Evolutionary conservation across 129 eudicot genomes (phyloP).

Genomic region (Tagetes erecta): DNA sequence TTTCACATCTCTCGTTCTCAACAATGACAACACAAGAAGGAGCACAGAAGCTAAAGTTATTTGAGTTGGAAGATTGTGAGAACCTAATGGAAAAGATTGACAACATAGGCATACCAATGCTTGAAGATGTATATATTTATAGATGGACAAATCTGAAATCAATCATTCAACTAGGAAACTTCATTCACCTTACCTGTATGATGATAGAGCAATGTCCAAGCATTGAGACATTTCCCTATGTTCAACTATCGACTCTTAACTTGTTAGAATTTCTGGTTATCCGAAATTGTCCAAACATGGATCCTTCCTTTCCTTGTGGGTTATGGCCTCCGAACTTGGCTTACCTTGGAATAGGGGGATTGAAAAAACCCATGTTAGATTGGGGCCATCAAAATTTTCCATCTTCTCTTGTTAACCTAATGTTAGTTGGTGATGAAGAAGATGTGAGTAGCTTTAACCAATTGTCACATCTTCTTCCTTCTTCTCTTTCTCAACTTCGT

Average conservation of each 20-base stretch:
- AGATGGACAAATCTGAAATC: conserved; percentile 5
- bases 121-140: not conserved
- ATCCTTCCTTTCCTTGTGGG: conserved; percentile 2
- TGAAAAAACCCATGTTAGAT: conserved; percentile 14
- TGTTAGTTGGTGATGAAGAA: not conserved
- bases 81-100: not conserved
- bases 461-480: conserved; percentile 2
- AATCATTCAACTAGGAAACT: not conserved
- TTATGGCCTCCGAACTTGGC: conserved; percentile 5
- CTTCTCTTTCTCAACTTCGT: not conserved
- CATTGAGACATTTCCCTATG: not conserved
- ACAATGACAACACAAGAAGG: not conserved
- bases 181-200: not conserved
- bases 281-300: not conserved
- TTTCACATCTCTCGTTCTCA: not conserved
- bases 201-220: fast-evolving
- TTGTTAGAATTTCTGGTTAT: not conserved
- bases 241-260: not conserved
- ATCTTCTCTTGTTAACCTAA: not conserved
- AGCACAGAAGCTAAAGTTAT: conserved; percentile 3
- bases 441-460: not conserved
- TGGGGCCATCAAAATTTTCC: conserved; percentile 15
- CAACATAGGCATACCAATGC: not conserved
- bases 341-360: not conserved
- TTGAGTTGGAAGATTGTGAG: fast-evolving